Percentiles rank a stretch among this genome's conserved stretches.
These are phyloP conservation scores for Halophytophthora batemanensis DNA, from an alignment of 352 stramenopile genomes.

Conservation along the genomic window DNA sequence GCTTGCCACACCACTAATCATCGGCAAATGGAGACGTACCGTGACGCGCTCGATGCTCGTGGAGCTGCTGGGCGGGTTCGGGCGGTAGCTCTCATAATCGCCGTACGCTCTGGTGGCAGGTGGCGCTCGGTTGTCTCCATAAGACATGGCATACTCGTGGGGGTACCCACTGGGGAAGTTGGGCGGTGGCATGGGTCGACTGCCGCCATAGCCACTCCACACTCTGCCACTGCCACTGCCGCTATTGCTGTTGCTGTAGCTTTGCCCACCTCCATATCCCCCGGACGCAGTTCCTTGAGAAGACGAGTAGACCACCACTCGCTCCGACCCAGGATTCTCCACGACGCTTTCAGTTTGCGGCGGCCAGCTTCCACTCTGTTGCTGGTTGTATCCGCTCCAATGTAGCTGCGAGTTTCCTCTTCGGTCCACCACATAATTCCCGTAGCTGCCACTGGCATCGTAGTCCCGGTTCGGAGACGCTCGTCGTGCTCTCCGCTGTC, in stretches of 20 bases:
- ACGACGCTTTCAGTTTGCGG: slow-evolving; percentile 14
- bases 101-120: slow-evolving; percentile 14
- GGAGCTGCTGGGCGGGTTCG: slow-evolving; percentile 17
- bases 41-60: slow-evolving; percentile 28
- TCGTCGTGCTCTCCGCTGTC: slow-evolving; percentile 17
- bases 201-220: slow-evolving; percentile 19
- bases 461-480: slow-evolving; percentile 23
- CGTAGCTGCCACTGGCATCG: slow-evolving; percentile 20
- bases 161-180: slow-evolving; percentile 14
- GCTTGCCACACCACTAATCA: too few species aligned
- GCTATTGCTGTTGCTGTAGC: slow-evolving; percentile 16
- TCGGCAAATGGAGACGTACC: too few species aligned
- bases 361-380: slow-evolving; percentile 16
- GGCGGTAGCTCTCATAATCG: slow-evolving; percentile 16
- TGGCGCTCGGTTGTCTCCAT: slow-evolving; percentile 14
- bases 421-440: slow-evolving; percentile 24
- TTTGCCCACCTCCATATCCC: slow-evolving; percentile 18
- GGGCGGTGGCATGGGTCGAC: slow-evolving; percentile 5
- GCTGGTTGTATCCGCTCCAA: slow-evolving; percentile 28
- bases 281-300: slow-evolving; percentile 4
- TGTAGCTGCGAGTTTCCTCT: slow-evolving; percentile 13
- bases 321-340: slow-evolving; percentile 24
- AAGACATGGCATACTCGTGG: slow-evolving; percentile 16
- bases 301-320: slow-evolving; percentile 36
- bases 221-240: slow-evolving; percentile 11